A percentile compares a stretch with the other conserved stretches of the same genome.
These are phyloP conservation scores for Mycena filopes DNA, from an alignment of 768 basidiomycete species.

Conservation along the genomic window DNA sequence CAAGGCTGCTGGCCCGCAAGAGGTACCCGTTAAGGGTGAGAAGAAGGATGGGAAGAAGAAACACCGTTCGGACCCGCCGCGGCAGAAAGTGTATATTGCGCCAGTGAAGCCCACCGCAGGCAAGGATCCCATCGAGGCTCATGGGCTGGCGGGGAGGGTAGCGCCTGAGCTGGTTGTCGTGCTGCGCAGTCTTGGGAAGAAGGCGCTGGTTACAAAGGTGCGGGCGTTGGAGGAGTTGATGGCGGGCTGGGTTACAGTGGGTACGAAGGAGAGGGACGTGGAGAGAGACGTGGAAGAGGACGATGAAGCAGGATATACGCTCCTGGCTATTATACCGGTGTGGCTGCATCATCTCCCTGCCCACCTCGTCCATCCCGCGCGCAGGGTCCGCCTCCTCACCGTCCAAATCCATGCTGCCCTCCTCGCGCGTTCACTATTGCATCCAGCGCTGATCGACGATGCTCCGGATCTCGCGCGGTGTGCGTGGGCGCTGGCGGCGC, in stretches of 20 bases:
- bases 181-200: slow-evolving; percentile 86
- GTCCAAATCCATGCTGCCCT: slow-evolving; percentile 73
- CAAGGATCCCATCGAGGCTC: slow-evolving; percentile 88
- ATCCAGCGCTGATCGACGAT: slow-evolving; percentile 61
- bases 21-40: slow-evolving; percentile 58
- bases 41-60: slow-evolving; percentile 59
- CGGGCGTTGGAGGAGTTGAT: slow-evolving; percentile 89
- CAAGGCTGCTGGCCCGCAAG: slow-evolving; percentile 63
- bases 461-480: slow-evolving; percentile 57
- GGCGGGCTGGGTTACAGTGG: slow-evolving; percentile 75
- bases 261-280: too few species aligned
- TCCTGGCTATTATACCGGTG: slow-evolving; percentile 80
- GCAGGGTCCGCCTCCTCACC: slow-evolving; percentile 74
- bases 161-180: slow-evolving; percentile 88
- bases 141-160: slow-evolving; percentile 77
- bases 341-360: slow-evolving; percentile 94
- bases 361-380: slow-evolving; percentile 82
- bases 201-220: slow-evolving; percentile 85
- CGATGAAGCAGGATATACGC: slow-evolving; percentile 52
- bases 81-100: slow-evolving; percentile 87
- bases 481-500: slow-evolving; percentile 76
- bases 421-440: slow-evolving; percentile 64
- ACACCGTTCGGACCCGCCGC: slow-evolving; percentile 71
- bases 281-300: slow-evolving; percentile 52
- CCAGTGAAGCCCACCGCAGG: slow-evolving; percentile 82